Percentiles rank a stretch among this genome's conserved stretches.
phyloP scores from a whole-genome alignment of 768 basidiomycete genomes.

The Leucosporidium yakuticum region DNA sequence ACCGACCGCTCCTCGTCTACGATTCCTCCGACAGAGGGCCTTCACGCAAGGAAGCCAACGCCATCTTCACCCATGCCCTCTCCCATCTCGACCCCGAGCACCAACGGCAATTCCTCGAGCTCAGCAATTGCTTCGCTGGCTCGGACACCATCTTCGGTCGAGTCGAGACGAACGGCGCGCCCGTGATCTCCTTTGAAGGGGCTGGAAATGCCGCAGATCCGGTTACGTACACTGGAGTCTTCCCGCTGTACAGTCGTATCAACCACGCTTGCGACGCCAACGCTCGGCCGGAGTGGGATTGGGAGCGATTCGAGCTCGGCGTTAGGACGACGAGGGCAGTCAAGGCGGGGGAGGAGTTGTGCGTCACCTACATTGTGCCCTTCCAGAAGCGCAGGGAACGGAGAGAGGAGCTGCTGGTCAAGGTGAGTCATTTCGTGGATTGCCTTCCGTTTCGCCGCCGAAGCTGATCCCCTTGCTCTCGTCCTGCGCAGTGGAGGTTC shows the following conservation, averaged over 20 bases:
- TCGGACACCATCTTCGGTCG: conserved; percentile 5
- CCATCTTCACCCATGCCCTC: neutral
- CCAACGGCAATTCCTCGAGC: neutral
- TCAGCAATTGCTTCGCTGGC: conserved; percentile 7
- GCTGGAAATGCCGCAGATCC: neutral
- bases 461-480: neutral
- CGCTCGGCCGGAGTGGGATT: conserved; percentile 1
- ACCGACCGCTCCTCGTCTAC: conserved; percentile 13
- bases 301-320: neutral
- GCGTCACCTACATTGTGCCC: conserved; percentile 10
- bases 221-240: conserved; percentile 5
- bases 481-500: conserved; percentile 5
- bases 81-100: neutral
- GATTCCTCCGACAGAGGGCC: neutral
- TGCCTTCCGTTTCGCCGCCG: too few species aligned
- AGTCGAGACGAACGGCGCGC: conserved; percentile 1
- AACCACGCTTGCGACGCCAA: conserved; percentile 20
- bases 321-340: conserved; percentile 9
- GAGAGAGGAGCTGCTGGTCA: conserved; percentile 9
- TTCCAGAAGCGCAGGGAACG: conserved; percentile 14
- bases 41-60: neutral
- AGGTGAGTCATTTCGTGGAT: neutral
- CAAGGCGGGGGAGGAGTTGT: conserved; percentile 10
- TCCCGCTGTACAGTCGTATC: neutral
- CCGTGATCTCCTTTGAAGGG: neutral